A percentile compares a stretch with the other conserved stretches of the same genome.
phyloP scores from a whole-genome alignment of 2,329 filamentous ascomycete species.

The Trichophyton benhamiae region DNA sequence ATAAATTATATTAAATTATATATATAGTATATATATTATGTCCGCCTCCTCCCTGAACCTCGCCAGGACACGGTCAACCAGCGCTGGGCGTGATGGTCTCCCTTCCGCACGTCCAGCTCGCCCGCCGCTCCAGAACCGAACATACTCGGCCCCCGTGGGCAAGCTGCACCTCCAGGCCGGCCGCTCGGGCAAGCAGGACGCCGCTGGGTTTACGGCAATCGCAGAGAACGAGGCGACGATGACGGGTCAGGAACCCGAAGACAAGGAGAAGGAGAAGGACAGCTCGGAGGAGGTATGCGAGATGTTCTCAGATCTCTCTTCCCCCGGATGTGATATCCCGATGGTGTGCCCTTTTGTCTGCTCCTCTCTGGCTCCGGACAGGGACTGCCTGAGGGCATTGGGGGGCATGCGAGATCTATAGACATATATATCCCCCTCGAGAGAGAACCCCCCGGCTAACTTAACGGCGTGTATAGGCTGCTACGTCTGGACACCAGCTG shows the following conservation, averaged over 20 bases:
- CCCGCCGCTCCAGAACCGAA: conserved; percentile 24
- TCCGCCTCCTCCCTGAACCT: conserved; percentile 15
- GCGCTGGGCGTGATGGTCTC: conserved; percentile 21
- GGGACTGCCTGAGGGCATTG: too few species aligned
- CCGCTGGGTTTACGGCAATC: conserved; percentile 1
- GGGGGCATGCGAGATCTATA: too few species aligned
- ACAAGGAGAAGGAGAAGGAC: background rate
- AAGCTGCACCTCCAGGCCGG: conserved; percentile 8
- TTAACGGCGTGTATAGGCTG: conserved; percentile 3
- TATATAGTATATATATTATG: conserved; percentile 4
- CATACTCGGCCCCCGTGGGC: conserved; percentile 25
- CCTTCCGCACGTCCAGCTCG: conserved; percentile 17
- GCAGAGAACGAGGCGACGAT: conserved; percentile 2
- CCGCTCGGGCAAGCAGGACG: background rate
- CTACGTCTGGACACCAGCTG: conserved; percentile 23
- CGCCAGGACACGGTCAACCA: conserved; percentile 22
- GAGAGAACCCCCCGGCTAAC: background rate
- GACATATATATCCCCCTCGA: too few species aligned
- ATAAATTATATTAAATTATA: too few species aligned
- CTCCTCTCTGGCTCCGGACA: background rate
- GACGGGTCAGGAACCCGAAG: background rate
- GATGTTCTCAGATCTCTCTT: background rate
- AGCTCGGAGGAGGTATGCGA: background rate
- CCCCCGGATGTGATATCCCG: too few species aligned
- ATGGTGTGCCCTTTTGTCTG: too few species aligned